Evolutionary conservation across 129 eudicot genomes (phyloP).

Genomic region (Sambucus nigra): DNA sequence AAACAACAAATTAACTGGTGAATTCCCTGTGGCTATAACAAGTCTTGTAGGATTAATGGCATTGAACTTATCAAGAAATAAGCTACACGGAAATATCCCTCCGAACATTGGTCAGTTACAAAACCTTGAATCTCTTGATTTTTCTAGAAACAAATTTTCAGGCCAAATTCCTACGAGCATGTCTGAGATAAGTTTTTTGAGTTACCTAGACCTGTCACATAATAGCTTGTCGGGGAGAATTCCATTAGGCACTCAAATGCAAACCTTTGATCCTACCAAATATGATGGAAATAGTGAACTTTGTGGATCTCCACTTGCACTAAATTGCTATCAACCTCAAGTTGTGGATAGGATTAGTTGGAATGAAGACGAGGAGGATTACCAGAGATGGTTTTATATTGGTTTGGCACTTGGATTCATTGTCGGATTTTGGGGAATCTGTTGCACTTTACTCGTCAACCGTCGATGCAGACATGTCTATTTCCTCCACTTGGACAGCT

Average conservation of each 20-base stretch:
- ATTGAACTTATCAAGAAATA: constrained; percentile 12
- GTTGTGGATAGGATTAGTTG: background rate
- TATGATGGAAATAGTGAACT: constrained; percentile 12
- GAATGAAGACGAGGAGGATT: background rate
- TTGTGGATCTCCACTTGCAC: constrained; percentile 10
- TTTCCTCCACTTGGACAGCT: no score
- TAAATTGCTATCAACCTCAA: background rate
- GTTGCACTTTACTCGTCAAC: no score
- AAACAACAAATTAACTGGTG: constrained; percentile 1
- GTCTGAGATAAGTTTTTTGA: background rate
- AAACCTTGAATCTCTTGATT: constrained; percentile 7
- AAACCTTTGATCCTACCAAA: background rate
- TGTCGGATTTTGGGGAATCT: no score
- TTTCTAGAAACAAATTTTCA: constrained; percentile 7
- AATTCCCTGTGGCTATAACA: background rate
- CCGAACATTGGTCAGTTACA: constrained; percentile 4
- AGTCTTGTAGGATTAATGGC: constrained; percentile 5
- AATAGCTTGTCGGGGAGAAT: constrained; percentile 19
- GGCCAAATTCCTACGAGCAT: constrained; percentile 17
- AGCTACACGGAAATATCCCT: constrained; percentile 8
- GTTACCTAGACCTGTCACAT: constrained; percentile 12
- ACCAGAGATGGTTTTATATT: background rate
- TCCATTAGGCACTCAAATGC: constrained; percentile 12
- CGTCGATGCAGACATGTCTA: no score
- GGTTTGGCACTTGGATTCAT: background rate